Evolutionary conservation across 2,329 filamentous ascomycete genomes (phyloP).

Genomic region (Fusarium begoniae): DNA sequence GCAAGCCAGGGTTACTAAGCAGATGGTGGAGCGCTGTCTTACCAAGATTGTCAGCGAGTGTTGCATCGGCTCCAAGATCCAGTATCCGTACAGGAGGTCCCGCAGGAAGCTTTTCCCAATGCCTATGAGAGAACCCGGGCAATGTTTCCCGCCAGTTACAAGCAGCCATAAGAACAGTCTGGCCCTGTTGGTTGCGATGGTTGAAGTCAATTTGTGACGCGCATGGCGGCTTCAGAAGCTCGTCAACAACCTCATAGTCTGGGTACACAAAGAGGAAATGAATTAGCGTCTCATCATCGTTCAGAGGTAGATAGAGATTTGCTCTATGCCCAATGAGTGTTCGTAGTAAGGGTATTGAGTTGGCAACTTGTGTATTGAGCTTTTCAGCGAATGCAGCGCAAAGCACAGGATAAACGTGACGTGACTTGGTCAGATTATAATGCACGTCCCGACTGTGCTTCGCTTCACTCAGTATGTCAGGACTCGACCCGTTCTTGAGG

Average conservation of each 20-base stretch:
- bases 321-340: conserved; percentile 19
- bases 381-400: background rate
- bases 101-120: background rate
- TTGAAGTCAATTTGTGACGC: conserved; percentile 30
- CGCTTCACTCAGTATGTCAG: conserved; percentile 5
- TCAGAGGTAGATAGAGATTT: conserved; percentile 29
- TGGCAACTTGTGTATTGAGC: background rate
- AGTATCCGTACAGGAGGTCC: conserved; percentile 16
- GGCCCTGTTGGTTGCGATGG: conserved; percentile 23
- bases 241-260: background rate
- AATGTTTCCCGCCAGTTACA: conserved; percentile 7
- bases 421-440: background rate
- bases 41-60: conserved; percentile 18
- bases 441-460: background rate
- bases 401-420: conserved; percentile 17
- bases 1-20: conserved; percentile 17
- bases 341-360: conserved; percentile 3
- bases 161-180: conserved; percentile 33
- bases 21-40: conserved; percentile 36
- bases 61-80: conserved; percentile 21
- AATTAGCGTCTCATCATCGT: conserved; percentile 26
- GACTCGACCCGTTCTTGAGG: conserved; percentile 19
- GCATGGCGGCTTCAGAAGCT: conserved; percentile 25
- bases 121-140: background rate
- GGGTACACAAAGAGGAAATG: conserved; percentile 29